Evolutionary conservation across 805 yeast species (phyloP).

Genomic region (Saccharomycopsis amapae): DNA sequence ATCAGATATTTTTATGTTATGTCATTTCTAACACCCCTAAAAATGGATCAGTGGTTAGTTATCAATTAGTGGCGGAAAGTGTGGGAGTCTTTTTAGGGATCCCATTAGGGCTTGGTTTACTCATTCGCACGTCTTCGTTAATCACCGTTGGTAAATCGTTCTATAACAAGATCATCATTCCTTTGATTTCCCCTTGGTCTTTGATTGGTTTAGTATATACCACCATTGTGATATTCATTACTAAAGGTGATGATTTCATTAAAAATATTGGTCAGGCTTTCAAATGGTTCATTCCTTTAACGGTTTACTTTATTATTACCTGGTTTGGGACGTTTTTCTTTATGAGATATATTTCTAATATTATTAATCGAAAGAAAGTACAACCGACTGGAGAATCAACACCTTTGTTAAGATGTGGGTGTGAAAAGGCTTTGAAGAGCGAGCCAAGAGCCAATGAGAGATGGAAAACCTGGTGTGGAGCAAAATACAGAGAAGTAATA

Average conservation of each 20-base stretch:
- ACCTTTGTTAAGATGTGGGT: conserved; percentile 31
- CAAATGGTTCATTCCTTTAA: conserved; percentile 43
- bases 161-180: conserved; percentile 33
- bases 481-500: conserved; percentile 35
- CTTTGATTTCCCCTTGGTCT: conserved; percentile 42
- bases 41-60: too few species aligned
- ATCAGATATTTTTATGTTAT: conserved; percentile 40
- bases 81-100: conserved; percentile 49
- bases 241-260: conserved; percentile 42
- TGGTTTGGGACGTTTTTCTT: conserved; percentile 40
- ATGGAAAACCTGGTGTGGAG: conserved; percentile 34
- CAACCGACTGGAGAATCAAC: conserved; percentile 20
- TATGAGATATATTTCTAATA: conserved; percentile 28
- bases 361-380: too few species aligned
- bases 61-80: conserved; percentile 38
- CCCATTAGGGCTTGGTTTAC: conserved; percentile 41
- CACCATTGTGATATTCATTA: conserved; percentile 43
- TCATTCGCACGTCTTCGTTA: conserved; percentile 32
- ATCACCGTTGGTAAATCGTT: conserved; percentile 28
- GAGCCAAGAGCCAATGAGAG: conserved; percentile 24
- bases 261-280: conserved; percentile 43
- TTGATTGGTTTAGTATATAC: conserved; percentile 46
- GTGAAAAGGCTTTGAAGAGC: conserved; percentile 29
- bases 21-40: too few species aligned
- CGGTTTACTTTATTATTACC: conserved; percentile 39